Evolutionary conservation across 78 protist species (phyloP).

Genomic region (Dictyostelium discoideum): DNA sequence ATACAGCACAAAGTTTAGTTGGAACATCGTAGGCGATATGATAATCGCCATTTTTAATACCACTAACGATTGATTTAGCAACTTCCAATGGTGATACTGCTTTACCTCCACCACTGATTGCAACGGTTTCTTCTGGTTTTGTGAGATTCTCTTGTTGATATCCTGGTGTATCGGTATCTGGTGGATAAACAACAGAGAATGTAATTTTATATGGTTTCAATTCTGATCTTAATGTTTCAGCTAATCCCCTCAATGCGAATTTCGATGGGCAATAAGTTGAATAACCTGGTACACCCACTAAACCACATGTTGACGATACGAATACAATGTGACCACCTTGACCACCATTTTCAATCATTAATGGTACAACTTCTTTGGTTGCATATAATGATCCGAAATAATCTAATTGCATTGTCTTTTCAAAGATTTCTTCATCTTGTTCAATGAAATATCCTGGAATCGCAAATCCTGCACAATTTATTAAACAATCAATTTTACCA

Average conservation of each 20-base stretch:
- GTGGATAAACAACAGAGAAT: conserved; percentile 64
- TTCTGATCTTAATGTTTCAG: conserved; percentile 25
- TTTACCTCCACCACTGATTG: conserved; percentile 50
- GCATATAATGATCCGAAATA: conserved; percentile 57
- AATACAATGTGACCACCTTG: conserved; percentile 53
- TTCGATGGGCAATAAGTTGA: conserved; percentile 58
- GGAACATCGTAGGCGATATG: conserved; percentile 56
- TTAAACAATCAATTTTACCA: conserved; percentile 38
- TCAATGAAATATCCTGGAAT: conserved; percentile 66
- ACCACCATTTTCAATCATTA: conserved; percentile 66
- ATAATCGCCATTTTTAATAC: conserved; percentile 56
- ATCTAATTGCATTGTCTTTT: conserved; percentile 50
- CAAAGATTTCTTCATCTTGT: conserved; percentile 43
- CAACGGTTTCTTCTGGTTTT: conserved; percentile 64
- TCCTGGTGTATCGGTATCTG: conserved; percentile 75
- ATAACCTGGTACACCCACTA: conserved; percentile 61
- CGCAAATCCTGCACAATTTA: conserved; percentile 66
- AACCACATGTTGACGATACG: conserved; percentile 62
- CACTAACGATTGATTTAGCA: conserved; percentile 14
- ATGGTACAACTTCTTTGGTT: conserved; percentile 39
- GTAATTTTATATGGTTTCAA: conserved; percentile 34
- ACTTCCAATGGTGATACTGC: conserved; percentile 46
- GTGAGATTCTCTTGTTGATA: conserved; percentile 60
- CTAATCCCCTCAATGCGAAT: conserved; percentile 36
- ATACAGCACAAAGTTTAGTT: conserved; percentile 36